phyloP scores from a whole-genome alignment of 2,329 filamentous ascomycete genomes.

The Laburnicola sp. region DNA sequence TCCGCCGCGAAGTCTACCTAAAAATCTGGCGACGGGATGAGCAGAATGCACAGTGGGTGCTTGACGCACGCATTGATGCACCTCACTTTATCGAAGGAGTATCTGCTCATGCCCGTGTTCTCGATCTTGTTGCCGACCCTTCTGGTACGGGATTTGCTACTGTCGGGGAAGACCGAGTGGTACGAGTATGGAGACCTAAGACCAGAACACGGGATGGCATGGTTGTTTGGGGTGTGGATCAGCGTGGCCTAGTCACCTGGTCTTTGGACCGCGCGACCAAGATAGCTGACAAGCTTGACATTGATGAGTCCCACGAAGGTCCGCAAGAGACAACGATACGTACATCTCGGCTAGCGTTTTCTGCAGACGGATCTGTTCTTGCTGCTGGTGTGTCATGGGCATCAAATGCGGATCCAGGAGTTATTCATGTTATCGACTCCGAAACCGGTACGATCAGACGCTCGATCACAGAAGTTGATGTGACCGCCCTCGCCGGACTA shows the following conservation, averaged over 20 bases:
- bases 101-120: slow-evolving; percentile 59
- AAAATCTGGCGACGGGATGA: slow-evolving; percentile 83
- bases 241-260: slow-evolving; percentile 72
- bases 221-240: slow-evolving; percentile 57
- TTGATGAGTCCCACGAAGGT: slow-evolving; percentile 24
- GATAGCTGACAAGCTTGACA: slow-evolving; percentile 45
- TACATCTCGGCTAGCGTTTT: slow-evolving; percentile 75
- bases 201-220: slow-evolving; percentile 69
- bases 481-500: slow-evolving; percentile 66
- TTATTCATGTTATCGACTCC: slow-evolving; percentile 77
- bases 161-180: slow-evolving; percentile 75
- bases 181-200: slow-evolving; percentile 81
- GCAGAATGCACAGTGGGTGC: slow-evolving; percentile 63
- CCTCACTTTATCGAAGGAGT: slow-evolving; percentile 66
- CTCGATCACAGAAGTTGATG: slow-evolving; percentile 69
- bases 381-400: slow-evolving; percentile 39
- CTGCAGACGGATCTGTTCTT: slow-evolving; percentile 49
- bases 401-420: slow-evolving; percentile 55
- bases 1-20: slow-evolving; percentile 72
- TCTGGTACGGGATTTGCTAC: slow-evolving; percentile 75
- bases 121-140: slow-evolving; percentile 74
- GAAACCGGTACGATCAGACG: slow-evolving; percentile 67
- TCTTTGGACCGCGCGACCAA: slow-evolving; percentile 62
- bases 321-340: slow-evolving; percentile 32
- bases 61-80: slow-evolving; percentile 80